A percentile compares a stretch with the other conserved stretches of the same genome.
These are phyloP conservation scores for Mycena citricolor DNA, from an alignment of 1,284 basidiomycete species.

Conservation along the genomic window DNA sequence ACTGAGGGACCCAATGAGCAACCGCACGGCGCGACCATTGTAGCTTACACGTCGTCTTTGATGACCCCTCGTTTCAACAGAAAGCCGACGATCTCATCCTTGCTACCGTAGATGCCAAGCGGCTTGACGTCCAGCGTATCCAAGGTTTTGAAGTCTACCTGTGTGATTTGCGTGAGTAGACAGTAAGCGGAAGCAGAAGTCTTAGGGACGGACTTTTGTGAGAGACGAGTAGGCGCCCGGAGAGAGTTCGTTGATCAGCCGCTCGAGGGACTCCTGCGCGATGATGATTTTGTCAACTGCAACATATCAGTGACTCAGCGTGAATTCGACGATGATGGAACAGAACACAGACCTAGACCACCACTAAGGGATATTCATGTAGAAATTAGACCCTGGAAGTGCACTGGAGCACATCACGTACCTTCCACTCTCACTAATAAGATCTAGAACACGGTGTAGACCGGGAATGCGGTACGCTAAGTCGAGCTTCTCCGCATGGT, in stretches of 20 bases:
- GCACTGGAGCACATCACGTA: not conserved
- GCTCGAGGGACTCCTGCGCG: conserved; percentile 41
- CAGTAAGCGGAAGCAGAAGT: not conserved
- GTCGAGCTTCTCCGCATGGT: too few species aligned
- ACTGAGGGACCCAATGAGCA: not conserved
- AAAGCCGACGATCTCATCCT: conserved; percentile 44
- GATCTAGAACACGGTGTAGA: conserved; percentile 21
- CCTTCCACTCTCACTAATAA: conserved; percentile 21
- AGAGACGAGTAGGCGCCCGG: conserved; percentile 47
- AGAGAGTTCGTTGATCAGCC: conserved; percentile 42
- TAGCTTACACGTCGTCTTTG: conserved; percentile 35
- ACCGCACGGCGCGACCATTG: not conserved
- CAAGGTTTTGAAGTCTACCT: conserved; percentile 46
- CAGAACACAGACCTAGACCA: conserved; percentile 11
- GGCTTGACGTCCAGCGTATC: conserved; percentile 43
- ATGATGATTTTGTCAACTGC: conserved; percentile 59
- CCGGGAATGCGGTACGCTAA: conserved; percentile 9
- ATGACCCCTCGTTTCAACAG: conserved; percentile 34
- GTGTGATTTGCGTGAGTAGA: not conserved
- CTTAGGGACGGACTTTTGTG: conserved; percentile 30
- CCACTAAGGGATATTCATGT: conserved; percentile 9
- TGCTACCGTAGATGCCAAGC: conserved; percentile 54
- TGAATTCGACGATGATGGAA: not conserved
- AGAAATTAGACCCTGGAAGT: not conserved
- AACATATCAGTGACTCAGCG: not conserved